These are phyloP conservation scores for Ustilago bromivora DNA, from an alignment of 1,284 basidiomycete genomes.

Conservation along the genomic window DNA sequence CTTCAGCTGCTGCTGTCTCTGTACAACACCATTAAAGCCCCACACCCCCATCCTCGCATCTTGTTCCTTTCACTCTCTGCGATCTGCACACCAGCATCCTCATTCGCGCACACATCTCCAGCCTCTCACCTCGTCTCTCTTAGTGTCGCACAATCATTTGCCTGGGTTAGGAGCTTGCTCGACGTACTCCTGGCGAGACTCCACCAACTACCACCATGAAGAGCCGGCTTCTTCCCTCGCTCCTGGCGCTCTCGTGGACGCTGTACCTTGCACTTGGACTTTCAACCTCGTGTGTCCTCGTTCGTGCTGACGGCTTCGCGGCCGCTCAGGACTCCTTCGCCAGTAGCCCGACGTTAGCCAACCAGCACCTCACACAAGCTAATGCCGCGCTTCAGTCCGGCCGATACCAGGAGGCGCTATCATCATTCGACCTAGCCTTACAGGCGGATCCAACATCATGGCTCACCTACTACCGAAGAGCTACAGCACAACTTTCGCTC, in stretches of 20 bases:
- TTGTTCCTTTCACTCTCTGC: background rate
- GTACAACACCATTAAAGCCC: constrained; percentile 1
- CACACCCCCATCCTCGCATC: background rate
- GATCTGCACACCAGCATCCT: background rate
- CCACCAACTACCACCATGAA: constrained; percentile 19
- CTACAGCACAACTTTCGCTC: constrained; percentile 66
- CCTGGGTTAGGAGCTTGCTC: background rate
- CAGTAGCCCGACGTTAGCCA: constrained; percentile 30
- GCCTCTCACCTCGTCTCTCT: background rate
- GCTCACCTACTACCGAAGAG: constrained; percentile 66
- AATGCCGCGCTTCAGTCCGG: constrained; percentile 59
- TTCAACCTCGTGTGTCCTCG: constrained; percentile 25
- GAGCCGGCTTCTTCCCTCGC: constrained; percentile 34
- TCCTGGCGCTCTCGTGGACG: constrained; percentile 44
- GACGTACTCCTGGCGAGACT: background rate
- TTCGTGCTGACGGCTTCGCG: constrained; percentile 23
- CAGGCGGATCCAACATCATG: constrained; percentile 57
- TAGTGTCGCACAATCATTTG: background rate
- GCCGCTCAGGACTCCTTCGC: constrained; percentile 13
- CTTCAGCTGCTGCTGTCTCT: background rate
- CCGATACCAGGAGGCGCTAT: constrained; percentile 58
- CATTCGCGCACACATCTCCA: background rate
- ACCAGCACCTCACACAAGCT: constrained; percentile 51
- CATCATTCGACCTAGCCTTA: constrained; percentile 60
- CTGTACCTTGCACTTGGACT: constrained; percentile 39